phyloP scores from a whole-genome alignment of 371 early-diverging fungal genomes.

The Haplosporangium sp. region DNA sequence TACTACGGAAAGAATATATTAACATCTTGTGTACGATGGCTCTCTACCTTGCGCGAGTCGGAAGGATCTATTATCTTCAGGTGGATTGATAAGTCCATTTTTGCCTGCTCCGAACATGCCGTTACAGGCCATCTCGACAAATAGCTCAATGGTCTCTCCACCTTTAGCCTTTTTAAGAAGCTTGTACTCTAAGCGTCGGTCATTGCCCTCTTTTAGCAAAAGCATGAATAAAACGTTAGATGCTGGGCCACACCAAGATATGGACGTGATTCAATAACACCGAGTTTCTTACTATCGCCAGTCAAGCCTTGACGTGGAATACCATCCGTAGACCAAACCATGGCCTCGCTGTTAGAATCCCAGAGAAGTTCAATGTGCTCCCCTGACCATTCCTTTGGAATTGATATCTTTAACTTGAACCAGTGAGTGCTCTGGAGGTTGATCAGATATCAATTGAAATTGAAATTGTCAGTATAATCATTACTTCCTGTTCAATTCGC shows the following conservation, averaged over 20 bases:
- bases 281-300: constrained; percentile 70
- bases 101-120: constrained; percentile 90
- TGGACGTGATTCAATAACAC: too few species aligned
- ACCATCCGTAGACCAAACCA: constrained; percentile 90
- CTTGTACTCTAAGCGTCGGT: constrained; percentile 82
- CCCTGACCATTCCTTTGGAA: constrained; percentile 77
- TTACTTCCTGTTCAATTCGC: background rate
- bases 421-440: constrained; percentile 86
- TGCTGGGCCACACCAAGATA: too few species aligned
- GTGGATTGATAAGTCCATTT: constrained; percentile 72
- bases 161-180: constrained; percentile 72
- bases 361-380: constrained; percentile 82
- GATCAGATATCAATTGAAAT: background rate
- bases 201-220: constrained; percentile 59
- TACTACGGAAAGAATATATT: background rate
- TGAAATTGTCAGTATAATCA: background rate
- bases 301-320: constrained; percentile 91
- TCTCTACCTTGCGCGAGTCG: constrained; percentile 31
- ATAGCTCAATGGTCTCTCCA: constrained; percentile 77
- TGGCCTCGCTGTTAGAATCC: constrained; percentile 88
- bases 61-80: constrained; percentile 72
- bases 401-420: constrained; percentile 76
- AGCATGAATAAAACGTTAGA: too few species aligned
- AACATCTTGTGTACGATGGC: too few species aligned
- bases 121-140: constrained; percentile 94